Evolutionary conservation across 2,329 filamentous ascomycete species (phyloP).

Genomic region (Penicillium sp.): DNA sequence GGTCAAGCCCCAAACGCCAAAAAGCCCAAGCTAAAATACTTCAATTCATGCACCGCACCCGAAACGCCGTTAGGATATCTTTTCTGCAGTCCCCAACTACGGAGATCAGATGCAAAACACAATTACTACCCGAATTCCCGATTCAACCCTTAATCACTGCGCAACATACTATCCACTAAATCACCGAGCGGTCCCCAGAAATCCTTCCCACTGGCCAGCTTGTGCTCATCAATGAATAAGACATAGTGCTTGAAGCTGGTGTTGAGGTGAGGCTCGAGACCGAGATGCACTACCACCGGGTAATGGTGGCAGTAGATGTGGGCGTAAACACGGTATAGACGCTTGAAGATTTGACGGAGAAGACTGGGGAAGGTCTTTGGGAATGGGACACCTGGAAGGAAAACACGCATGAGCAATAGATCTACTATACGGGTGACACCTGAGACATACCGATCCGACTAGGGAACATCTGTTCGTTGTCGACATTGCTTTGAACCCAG

Average conservation of each 20-base stretch:
- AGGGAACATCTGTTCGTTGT: slow-evolving; percentile 94
- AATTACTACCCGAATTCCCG: background rate
- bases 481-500: slow-evolving; percentile 93
- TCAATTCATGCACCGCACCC: slow-evolving; percentile 19
- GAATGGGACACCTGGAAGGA: slow-evolving; percentile 73
- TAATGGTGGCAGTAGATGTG: slow-evolving; percentile 99
- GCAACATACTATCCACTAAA: slow-evolving; percentile 95
- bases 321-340: slow-evolving; percentile 96
- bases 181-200: slow-evolving; percentile 96
- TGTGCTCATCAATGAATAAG: slow-evolving; percentile 96
- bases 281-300: slow-evolving; percentile 89
- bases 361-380: slow-evolving; percentile 86
- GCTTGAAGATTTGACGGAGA: slow-evolving; percentile 96
- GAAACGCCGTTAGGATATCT: slow-evolving; percentile 21
- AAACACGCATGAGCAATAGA: slow-evolving; percentile 14
- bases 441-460: slow-evolving; percentile 70
- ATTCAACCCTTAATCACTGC: slow-evolving; percentile 67
- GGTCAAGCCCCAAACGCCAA: slow-evolving; percentile 8
- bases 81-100: slow-evolving; percentile 2
- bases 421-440: background rate
- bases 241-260: slow-evolving; percentile 99
- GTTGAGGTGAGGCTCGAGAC: slow-evolving; percentile 94
- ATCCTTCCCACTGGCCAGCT: slow-evolving; percentile 86
- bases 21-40: slow-evolving; percentile 9
- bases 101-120: slow-evolving; percentile 8